Evolutionary conservation across 2,329 filamentous ascomycete genomes (phyloP), one percentile per base, ranked within the genome.

Genomic region (Fonsecaea monophora): DNA sequence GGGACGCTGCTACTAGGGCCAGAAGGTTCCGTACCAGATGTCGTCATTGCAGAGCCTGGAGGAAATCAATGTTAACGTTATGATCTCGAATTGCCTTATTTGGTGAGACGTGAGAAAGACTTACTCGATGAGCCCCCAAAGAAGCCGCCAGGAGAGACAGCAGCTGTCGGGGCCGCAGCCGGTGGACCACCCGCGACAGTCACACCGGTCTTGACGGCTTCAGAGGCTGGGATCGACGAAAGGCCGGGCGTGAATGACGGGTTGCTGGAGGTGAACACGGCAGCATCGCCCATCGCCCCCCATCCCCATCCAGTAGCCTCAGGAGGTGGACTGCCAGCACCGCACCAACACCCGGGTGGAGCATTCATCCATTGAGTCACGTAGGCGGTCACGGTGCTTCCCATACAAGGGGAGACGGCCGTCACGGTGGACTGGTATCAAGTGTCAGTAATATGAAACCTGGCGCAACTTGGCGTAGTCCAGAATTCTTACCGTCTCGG

Each of bases 191-290:
- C 68, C 38, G 68, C 68, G 1, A 66, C 67, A 2, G 67, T 69
- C 32, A 71, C 69, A 37, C 69, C 69, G 12, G 69, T 71, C 65
- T 66, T 30, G 32, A 71, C 56, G 2, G 71, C 71, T n/a, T 69
- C 62, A 9, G 69, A 53, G 10, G 67, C 67, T 18, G 71, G 71
- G 30, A 72, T 71, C 12, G 69, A 71, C 9, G 69, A 70, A 8
- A 70, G 62, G 38, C 71, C 71, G 21, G 62, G 68, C 13, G 38
- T 63, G n/a, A 71, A 62, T n/a, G 68, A 68, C 8, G 60, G 62
- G 13, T 60, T 60, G 50, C 42, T 25, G n/a, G 62, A 63, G 13
- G 64, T 68, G 45, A 61, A 60, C 25, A 65, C 25, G 9, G 65
- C 65, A 34, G 68, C 68, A 25, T 58, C 45, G 40, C 65, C 68